Conservation (phyloP, 306 rosid genomes). For the Gastrolobium villosum region DNA sequence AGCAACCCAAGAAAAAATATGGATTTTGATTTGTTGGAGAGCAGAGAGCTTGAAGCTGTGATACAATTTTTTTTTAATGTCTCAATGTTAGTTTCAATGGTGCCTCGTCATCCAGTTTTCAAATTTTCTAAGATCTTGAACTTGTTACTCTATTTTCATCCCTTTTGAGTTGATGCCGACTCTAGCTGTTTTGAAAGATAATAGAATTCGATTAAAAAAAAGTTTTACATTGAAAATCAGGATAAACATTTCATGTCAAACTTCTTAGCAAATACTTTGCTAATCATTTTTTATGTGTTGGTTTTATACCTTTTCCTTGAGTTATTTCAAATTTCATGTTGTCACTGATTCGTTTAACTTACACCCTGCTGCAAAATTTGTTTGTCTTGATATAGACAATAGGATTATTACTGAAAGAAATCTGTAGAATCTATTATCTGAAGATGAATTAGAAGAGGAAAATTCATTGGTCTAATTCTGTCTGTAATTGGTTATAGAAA, state of each 20-base stretch:
- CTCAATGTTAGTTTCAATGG: background rate
- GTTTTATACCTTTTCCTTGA: background rate
- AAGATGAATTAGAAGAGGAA: slow-evolving; percentile 13
- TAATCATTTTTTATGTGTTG: background rate
- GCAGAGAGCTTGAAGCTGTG: background rate
- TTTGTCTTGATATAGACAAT: background rate
- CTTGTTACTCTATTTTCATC: background rate
- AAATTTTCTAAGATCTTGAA: slow-evolving; percentile 1
- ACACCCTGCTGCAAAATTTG: background rate
- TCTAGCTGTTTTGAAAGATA: background rate
- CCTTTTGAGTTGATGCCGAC: background rate
- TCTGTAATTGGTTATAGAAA: background rate
- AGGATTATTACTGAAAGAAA: slow-evolving; percentile 11
- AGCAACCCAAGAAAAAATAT: background rate
- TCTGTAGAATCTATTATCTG: slow-evolving; percentile 8
- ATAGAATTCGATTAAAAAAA: background rate
- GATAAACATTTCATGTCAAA: slow-evolving; percentile 4
- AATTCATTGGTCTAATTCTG: slow-evolving; percentile 23
- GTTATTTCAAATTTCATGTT: background rate
- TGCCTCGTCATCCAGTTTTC: slow-evolving; percentile 22
- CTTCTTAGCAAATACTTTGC: background rate
- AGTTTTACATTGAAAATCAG: background rate
- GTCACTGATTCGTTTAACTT: background rate
- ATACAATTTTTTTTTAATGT: background rate
- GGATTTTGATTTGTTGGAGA: background rate